Evolutionary conservation across 2,329 filamentous ascomycete species (phyloP), one percentile per base, ranked within the genome.

Genomic region (Colletotrichum echinochloae): DNA sequence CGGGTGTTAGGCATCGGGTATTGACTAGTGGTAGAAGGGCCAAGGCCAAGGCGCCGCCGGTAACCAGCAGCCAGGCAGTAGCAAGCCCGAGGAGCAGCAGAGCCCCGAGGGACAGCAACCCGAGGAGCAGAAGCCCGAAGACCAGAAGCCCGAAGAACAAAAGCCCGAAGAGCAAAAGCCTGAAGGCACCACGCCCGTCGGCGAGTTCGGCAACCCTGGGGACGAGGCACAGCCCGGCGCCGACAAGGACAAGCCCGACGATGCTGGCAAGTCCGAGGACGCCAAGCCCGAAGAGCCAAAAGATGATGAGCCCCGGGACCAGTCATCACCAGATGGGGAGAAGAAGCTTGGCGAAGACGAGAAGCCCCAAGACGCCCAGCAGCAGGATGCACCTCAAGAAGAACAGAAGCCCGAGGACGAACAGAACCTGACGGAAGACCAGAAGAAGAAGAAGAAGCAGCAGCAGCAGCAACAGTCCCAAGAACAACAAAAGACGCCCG

Each of bases 401-500:
- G 49, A 30, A 5, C 41, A 39, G 23, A 39, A 61, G 44, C 6
- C 59, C 4, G 28, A 18, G 20, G 49, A 41, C 46, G 52, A 70
- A 44, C 26, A 73, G 48, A 30, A n/a, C 51, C 12, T 54, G 11
- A 54, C 60, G 20, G 44, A 66, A 44, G 35, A 64, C 9, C 39
- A 71, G 16, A 39, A 74, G 44, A 48, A 66, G 35, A 37, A 74
- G 48, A 60, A 74, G 54, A 39, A 41, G 55, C 59, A 64, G 60
- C 30, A 56, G 49, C 20, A 52, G 49, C 55, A 59, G 12, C 37
- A 70, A 37, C 44, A 71, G 37, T 16, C 60, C 3, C 72, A 70
- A 64, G 76, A 75, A 55, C 69, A 75, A 55, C 67, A 71, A 16
- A 54, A 70, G 55, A 44, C n/a, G 35, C 46, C 60, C 33, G 64